These are phyloP conservation scores for Gremmenia infestans DNA, from an alignment of 2,329 filamentous ascomycete species.

Conservation along the genomic window DNA sequence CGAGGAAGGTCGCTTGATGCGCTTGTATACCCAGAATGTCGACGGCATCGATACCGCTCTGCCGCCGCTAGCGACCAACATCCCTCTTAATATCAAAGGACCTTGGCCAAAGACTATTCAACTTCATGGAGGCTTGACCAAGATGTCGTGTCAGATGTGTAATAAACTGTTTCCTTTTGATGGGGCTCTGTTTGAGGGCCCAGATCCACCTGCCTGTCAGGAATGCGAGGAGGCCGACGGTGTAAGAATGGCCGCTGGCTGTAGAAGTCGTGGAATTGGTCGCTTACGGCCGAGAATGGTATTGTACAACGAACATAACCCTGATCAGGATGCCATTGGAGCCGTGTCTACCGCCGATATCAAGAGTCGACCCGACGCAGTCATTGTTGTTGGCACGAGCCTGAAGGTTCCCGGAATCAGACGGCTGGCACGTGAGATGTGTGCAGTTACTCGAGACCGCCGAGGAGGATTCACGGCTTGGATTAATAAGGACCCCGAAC, in stretches of 20 bases:
- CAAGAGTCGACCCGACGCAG: conserved; percentile 78
- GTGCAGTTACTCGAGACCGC: conserved; percentile 74
- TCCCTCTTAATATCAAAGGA: conserved; percentile 76
- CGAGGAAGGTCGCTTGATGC: conserved; percentile 77
- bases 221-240: conserved; percentile 70
- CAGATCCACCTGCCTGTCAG: conserved; percentile 73
- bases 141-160: conserved; percentile 97
- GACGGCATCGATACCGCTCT: conserved; percentile 89
- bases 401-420: conserved; percentile 92
- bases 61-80: conserved; percentile 69
- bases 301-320: conserved; percentile 95
- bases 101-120: conserved; percentile 94
- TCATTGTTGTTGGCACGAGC: conserved; percentile 93
- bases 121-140: conserved; percentile 85
- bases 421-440: conserved; percentile 86
- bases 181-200: conserved; percentile 73
- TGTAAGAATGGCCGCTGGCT: conserved; percentile 72
- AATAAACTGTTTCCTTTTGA: conserved; percentile 71
- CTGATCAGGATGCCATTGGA: conserved; percentile 93
- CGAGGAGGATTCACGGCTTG: conserved; percentile 84
- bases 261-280: conserved; percentile 90
- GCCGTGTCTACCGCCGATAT: conserved; percentile 84
- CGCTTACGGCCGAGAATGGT: conserved; percentile 88
- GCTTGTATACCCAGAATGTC: conserved; percentile 94
- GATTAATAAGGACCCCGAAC: conserved; percentile 88